Percentiles rank a stretch among this genome's conserved stretches.
Conservation (phyloP, 352 stramenopile genomes). For the Phytophthora rubi region DNA sequence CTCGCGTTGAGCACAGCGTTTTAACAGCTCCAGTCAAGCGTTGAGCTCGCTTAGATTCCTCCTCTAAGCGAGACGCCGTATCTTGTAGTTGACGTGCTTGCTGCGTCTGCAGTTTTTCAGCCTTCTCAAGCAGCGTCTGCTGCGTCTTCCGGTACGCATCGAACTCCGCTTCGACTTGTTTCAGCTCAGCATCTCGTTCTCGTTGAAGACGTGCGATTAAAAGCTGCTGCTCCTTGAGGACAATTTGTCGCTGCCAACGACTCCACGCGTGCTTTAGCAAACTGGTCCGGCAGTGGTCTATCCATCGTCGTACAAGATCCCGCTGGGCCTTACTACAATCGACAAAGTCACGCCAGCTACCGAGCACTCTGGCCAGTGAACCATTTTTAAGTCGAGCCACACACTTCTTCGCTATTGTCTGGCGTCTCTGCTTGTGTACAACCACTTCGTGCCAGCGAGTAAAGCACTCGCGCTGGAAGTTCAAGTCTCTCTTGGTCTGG, state of each 20-base stretch:
- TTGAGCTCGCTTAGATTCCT: constrained; percentile 24
- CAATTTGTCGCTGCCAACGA: constrained; percentile 41
- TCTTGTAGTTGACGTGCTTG: constrained; percentile 23
- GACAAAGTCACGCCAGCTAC: constrained; percentile 34
- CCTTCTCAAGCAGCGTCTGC: constrained; percentile 7
- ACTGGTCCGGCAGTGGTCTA: constrained; percentile 10
- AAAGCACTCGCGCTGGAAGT: constrained; percentile 33
- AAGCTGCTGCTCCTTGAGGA: constrained; percentile 34
- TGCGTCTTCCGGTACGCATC: constrained; percentile 17
- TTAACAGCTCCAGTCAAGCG: constrained; percentile 20
- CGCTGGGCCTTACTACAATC: constrained; percentile 24
- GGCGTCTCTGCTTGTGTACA: background rate
- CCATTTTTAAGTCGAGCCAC: constrained; percentile 34
- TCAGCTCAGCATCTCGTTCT: constrained; percentile 17
- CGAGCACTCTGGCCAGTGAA: constrained; percentile 21
- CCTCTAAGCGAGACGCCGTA: constrained; percentile 3
- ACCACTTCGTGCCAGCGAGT: constrained; percentile 31
- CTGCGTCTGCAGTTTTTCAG: constrained; percentile 2
- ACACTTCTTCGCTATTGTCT: constrained; percentile 25
- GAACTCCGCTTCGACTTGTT: constrained; percentile 25
- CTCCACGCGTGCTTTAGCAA: constrained; percentile 33
- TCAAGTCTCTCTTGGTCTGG: constrained; percentile 32
- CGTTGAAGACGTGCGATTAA: constrained; percentile 22
- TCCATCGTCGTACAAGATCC: constrained; percentile 35
- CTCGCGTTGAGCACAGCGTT: constrained; percentile 20